Conservation (phyloP, 2,329 filamentous ascomycete species). For the Calonectria leucothoes region DNA sequence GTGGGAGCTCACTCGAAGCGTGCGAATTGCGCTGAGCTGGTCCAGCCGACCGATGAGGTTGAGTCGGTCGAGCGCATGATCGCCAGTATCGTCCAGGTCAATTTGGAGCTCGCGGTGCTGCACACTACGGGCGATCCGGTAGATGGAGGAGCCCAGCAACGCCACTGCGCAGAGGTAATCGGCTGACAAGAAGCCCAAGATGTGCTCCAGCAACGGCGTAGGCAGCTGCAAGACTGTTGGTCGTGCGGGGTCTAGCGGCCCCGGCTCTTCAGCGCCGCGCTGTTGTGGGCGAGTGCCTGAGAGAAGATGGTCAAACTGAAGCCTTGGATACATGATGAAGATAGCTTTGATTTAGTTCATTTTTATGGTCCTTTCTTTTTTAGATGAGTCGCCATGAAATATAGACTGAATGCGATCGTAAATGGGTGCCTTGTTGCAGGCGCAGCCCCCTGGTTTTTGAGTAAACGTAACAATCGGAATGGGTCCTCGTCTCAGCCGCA, state of each 20-base stretch:
- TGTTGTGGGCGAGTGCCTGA: too few species aligned
- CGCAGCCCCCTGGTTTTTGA: neutral
- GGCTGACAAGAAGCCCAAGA: slow-evolving; percentile 5
- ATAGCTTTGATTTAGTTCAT: neutral
- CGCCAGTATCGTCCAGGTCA: slow-evolving; percentile 9
- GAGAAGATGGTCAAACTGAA: neutral
- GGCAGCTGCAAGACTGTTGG: slow-evolving; percentile 18
- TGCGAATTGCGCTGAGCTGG: slow-evolving; percentile 13
- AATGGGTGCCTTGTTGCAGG: neutral
- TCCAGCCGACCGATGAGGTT: slow-evolving; percentile 12
- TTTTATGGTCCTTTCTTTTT: neutral
- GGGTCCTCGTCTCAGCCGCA: too few species aligned
- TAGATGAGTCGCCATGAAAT: neutral
- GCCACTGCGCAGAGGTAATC: neutral
- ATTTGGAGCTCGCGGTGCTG: slow-evolving; percentile 15
- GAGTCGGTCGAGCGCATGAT: slow-evolving; percentile 3
- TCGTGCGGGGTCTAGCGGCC: neutral
- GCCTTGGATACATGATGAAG: neutral
- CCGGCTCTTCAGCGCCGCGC: neutral
- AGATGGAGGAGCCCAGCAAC: neutral
- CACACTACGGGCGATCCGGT: slow-evolving; percentile 10
- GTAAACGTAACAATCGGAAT: neutral
- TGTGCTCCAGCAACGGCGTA: slow-evolving; percentile 3
- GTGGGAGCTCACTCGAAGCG: slow-evolving; percentile 3
- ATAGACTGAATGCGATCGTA: neutral